These are phyloP conservation scores for Aspergillus bertholletiae DNA, from an alignment of 495 filamentous ascomycete genomes.

Conservation along the genomic window DNA sequence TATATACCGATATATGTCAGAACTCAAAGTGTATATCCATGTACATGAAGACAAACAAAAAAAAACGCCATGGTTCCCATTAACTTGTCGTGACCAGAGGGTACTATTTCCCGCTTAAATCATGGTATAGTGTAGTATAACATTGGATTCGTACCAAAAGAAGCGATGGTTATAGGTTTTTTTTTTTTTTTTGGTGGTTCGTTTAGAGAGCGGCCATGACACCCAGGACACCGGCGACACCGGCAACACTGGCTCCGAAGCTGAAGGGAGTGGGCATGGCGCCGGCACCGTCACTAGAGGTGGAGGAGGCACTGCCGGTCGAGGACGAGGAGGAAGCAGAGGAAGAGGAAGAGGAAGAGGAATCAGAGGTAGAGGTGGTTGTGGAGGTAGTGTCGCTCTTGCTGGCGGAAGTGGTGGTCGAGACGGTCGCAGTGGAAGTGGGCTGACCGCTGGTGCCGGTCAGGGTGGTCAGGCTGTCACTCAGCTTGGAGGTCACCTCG, in stretches of 20 bases:
- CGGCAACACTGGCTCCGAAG: conserved; percentile 23
- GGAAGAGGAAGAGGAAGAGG: background rate
- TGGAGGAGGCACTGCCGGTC: background rate
- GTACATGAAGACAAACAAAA: background rate
- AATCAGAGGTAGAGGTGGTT: conserved; percentile 6
- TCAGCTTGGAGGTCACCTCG: conserved; percentile 15
- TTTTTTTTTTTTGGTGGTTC: background rate
- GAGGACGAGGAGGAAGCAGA: conserved; percentile 1
- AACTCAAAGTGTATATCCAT: background rate
- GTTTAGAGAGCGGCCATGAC: conserved; percentile 38
- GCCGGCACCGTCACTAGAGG: conserved; percentile 11
- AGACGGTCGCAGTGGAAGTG: conserved; percentile 6
- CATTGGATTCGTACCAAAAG: background rate
- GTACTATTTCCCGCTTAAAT: background rate
- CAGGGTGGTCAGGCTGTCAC: conserved; percentile 13
- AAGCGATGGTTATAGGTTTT: background rate
- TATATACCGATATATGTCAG: no score
- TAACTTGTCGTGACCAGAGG: background rate
- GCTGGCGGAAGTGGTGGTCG: conserved; percentile 2
- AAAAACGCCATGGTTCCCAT: background rate
- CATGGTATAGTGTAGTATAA: background rate
- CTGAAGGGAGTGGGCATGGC: conserved; percentile 17
- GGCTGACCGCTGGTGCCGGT: conserved; percentile 8
- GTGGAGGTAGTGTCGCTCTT: conserved; percentile 1
- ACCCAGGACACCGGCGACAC: conserved; percentile 32